These are phyloP conservation scores for Pneumocystis canis DNA, from an alignment of 1,139 yeast species.

Conservation along the genomic window DNA sequence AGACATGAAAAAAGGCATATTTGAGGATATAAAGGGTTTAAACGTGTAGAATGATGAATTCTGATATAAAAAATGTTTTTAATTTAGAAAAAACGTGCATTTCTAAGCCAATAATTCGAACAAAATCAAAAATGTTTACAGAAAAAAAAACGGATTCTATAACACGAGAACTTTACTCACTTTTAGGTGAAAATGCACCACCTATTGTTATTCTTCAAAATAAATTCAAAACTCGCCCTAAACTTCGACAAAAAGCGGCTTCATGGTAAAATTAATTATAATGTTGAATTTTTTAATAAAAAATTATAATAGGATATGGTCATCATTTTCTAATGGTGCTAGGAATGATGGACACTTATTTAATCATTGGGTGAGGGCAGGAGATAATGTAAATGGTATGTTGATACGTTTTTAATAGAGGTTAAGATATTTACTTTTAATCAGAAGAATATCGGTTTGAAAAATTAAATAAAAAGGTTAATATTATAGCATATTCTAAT, in stretches of 20 bases:
- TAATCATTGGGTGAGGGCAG: conserved; percentile 77
- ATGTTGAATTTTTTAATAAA: background rate
- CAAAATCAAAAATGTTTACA: background rate
- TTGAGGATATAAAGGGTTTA: background rate
- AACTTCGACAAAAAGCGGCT: conserved; percentile 46
- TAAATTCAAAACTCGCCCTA: conserved; percentile 52
- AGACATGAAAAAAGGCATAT: background rate
- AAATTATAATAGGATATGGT: conserved; percentile 27
- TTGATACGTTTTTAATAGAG: conserved; percentile 7
- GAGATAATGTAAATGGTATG: conserved; percentile 27
- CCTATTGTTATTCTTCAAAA: conserved; percentile 46
- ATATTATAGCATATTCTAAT: conserved; percentile 53
- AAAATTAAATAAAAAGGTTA: conserved; percentile 54
- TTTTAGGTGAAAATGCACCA: conserved; percentile 86
- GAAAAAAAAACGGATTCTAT: conserved; percentile 45
- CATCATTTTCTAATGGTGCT: conserved; percentile 44
- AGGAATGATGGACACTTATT: conserved; percentile 38
- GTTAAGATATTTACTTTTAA: background rate
- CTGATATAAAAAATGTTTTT: background rate
- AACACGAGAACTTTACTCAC: conserved; percentile 76
- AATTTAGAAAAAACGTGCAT: background rate
- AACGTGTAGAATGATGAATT: background rate
- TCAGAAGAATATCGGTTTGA: conserved; percentile 53
- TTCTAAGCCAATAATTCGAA: background rate
- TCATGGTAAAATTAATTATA: conserved; percentile 43